These are phyloP conservation scores for Cladorrhinum sp. DNA, from an alignment of 2,329 filamentous ascomycete genomes.

Conservation along the genomic window DNA sequence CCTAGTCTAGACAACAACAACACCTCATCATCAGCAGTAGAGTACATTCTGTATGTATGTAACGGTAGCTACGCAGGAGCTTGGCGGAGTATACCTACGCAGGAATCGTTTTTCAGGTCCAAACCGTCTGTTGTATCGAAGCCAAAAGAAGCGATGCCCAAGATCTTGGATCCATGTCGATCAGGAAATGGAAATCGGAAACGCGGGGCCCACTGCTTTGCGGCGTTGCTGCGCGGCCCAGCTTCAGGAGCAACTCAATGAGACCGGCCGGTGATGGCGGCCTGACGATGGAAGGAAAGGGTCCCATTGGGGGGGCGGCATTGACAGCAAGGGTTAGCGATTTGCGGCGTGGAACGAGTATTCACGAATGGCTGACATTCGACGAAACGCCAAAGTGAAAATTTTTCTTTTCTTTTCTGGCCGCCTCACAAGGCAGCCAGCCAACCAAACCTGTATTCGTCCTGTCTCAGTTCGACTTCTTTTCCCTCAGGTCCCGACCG, in stretches of 20 bases:
- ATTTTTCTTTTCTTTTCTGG: slow-evolving; percentile 4
- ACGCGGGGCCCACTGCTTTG: too few relatives aligned
- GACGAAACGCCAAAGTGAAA: slow-evolving; percentile 6
- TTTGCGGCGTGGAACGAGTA: background rate
- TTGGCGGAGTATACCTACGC: slow-evolving; percentile 1
- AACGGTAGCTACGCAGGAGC: slow-evolving; percentile 2
- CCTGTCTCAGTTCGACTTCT: background rate
- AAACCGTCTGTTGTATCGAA: background rate
- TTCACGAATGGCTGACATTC: background rate
- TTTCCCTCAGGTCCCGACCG: background rate
- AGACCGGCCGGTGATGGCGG: background rate
- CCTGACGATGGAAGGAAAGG: slow-evolving; percentile 1
- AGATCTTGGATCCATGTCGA: slow-evolving; percentile 18
- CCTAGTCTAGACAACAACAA: too few relatives aligned
- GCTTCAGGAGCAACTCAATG: slow-evolving; percentile 2
- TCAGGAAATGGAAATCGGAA: slow-evolving; percentile 12
- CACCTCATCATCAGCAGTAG: slow-evolving; percentile 5
- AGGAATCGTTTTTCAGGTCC: slow-evolving; percentile 7
- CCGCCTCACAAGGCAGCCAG: slow-evolving; percentile 1
- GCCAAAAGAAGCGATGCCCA: slow-evolving; percentile 13
- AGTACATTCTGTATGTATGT: too few relatives aligned
- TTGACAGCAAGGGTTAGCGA: background rate
- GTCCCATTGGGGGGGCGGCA: background rate
- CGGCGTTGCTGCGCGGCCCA: slow-evolving; percentile 16
- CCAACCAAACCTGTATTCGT: background rate